Evolutionary conservation across 2,329 filamentous ascomycete species (phyloP), one percentile per base, ranked within the genome.

Genomic region (Botrytis medusae): DNA sequence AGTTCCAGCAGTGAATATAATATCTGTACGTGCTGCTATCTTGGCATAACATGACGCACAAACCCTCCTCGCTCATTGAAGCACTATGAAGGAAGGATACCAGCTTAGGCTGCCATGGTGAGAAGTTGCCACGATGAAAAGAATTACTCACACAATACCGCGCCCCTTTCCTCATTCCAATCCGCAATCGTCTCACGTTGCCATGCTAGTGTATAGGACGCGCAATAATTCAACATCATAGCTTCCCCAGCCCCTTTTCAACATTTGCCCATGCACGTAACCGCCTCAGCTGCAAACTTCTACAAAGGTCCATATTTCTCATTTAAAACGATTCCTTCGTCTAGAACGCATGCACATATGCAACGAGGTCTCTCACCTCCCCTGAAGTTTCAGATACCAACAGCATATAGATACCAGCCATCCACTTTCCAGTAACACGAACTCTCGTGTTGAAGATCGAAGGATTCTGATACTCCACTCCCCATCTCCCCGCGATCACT

Each of bases 371-470:
- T 65, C 22, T 48, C 20, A 16, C 12, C 46, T 65, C 20, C 60
- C 12, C 40, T 65, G 46, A 65, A 4, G 46, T 72, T 65, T 46
- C 46, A 67, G 37, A 67, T 59, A 46, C 46, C 34, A 57, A 59
- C 46, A 42, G n/a, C 25, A 42, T 71, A 71, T 67, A 62, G n/a
- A 67, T 37, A 54, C 46, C 46, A 57, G 46, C 69, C 69, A 32
- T 67, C n/a, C 18, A 37, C 4, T 46, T 65, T 34, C 20, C 69
- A 67, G 46, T 46, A 34, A 72, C 6, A 57, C 44, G 20, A 25
- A 46, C 46, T 34, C 29, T 51, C n/a, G 18, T n/a, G 25, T 51
- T 64, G 32, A 71, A 37, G 46, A 12, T 46, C 61, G 14, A 32
- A 54, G 46, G 32, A 42, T 64, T 57, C 34, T n/a, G 44, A n/a